Base-by-base conservation (phyloP, 78 protist species). In the Cavenderia fasciculata region DNA sequence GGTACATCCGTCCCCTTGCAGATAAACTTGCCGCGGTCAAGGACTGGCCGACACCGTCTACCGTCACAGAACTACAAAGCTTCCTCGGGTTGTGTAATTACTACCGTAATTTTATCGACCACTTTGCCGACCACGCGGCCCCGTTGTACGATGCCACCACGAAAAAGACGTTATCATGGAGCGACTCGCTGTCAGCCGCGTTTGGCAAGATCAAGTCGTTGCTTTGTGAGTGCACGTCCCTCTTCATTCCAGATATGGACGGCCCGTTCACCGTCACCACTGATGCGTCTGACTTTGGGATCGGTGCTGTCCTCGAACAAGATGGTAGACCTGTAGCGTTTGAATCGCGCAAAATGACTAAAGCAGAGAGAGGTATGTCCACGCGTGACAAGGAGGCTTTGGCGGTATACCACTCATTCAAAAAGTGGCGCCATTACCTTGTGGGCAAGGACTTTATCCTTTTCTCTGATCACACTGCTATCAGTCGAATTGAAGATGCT, bases 261-360 rank as follows among this genome's bases (percentile, higher is more conserved):
- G 61, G 61, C 14, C 14, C 8, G 16, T 54, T 21, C 8, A 36
- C 21, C 2, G 1, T 87, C 11, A 59, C 16, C 4, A 85, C 91
- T 12, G 92, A 86, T 27, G 92, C 92, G 0, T 63, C 63, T 0
- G 71, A 86, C 68, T 52, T 33, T 11, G 85, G 73, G 16, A 33
- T 87, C 6, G 78, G 85, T 21, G 94, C 61, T 46, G 74, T 76
- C 11, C n/a, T 87, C 18, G 21, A 31, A 14, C 94, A 87, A 41
- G 54, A 46, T 29, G 68, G 56, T 14, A 40, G 38, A 31, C 47
- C 40, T 2, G 85, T 87, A 6, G 79, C 76, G 19, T 87, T 51
- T 43, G 66, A 63, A 66, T 65, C 78, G 3, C 14, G 76, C 21
- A 65, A 66, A 21, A 43, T 87, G 12, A 33, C 19, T 2, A 33